Percentiles rank a stretch among this genome's conserved stretches.
Evolutionary conservation across 768 basidiomycete species (phyloP).

Genomic region (Mycena kentingensis): DNA sequence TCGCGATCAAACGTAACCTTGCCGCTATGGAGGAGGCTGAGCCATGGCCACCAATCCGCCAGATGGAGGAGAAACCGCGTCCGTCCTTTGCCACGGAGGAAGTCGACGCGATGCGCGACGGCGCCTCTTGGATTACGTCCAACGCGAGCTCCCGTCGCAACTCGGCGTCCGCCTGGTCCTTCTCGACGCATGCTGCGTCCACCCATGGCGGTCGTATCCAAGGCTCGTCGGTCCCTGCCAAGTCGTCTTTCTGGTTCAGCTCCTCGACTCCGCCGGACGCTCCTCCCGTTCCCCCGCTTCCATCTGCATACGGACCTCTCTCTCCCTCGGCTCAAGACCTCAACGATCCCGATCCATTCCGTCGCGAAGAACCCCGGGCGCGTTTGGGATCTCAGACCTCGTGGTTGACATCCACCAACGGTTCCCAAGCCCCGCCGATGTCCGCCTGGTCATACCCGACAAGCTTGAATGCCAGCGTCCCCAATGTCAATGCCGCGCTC

Average conservation of each 20-base stretch:
- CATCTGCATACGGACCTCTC: slow-evolving; percentile 56
- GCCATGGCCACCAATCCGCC: slow-evolving; percentile 60
- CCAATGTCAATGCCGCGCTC: slow-evolving; percentile 46
- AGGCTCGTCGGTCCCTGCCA: slow-evolving; percentile 47
- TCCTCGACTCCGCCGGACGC: slow-evolving; percentile 47
- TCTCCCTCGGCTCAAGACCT: slow-evolving; percentile 43
- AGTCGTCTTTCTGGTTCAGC: slow-evolving; percentile 68
- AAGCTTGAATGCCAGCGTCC: slow-evolving; percentile 40
- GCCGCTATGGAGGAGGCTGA: slow-evolving; percentile 52
- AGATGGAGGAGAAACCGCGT: slow-evolving; percentile 54
- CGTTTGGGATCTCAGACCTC: slow-evolving; percentile 70
- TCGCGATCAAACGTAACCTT: slow-evolving; percentile 68
- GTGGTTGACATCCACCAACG: slow-evolving; percentile 69
- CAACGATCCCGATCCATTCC: slow-evolving; percentile 64
- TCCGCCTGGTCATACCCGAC: slow-evolving; percentile 74
- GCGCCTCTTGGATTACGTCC: slow-evolving; percentile 82
- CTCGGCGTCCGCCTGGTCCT: slow-evolving; percentile 71
- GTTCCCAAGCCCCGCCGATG: slow-evolving; percentile 55
- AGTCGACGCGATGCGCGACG: slow-evolving; percentile 70
- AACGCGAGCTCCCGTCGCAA: slow-evolving; percentile 53
- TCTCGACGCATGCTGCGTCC: slow-evolving; percentile 57
- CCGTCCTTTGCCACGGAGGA: slow-evolving; percentile 73
- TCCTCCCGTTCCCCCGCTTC: slow-evolving; percentile 73
- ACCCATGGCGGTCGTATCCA: slow-evolving; percentile 37
- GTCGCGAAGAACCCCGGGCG: slow-evolving; percentile 49